Evolutionary conservation across 2,329 filamentous ascomycete genomes (phyloP), one percentile per base, ranked within the genome.

Genomic region (Sarocladium oryzae): DNA sequence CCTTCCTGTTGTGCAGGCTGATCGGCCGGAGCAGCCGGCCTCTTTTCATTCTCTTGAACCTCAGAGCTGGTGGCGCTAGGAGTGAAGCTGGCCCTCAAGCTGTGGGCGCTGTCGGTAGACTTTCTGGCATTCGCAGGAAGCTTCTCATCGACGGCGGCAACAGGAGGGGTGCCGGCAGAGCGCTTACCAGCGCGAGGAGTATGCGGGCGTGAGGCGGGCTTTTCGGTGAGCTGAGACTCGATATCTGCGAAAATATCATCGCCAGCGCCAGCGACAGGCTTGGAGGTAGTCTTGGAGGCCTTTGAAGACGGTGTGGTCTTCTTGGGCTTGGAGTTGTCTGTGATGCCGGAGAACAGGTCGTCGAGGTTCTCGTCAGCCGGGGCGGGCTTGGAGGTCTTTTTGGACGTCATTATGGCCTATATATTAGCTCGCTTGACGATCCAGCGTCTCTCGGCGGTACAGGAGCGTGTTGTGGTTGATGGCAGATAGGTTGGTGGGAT

Each of bases 241-340:
- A 97, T 81, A 60, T 96, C 91, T 55, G 90, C 90, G 35, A 97
- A 79, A 53, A 92, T 82, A 65, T 96, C 90, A 59, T 88, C 79
- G 60, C 85, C 78, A 60, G 85, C 77, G 59, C 66, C 62, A 62
- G 70, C 61, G 64, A 78, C 78, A 57, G 73, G 68, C 51, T 72
- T 66, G 51, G 76, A 69, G 51, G 77, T 75, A 56, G 74, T 69
- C 62, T 77, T 77, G 59, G 66, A 52, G 46, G 64, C 54, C 63
- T 73, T 74, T 54, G 65, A 50, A 23, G 21, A 52, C 53, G 66
- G 68, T 51, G 66, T 56, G 16, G 71, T 56, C 63, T 81, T 81
- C 62, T 77, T 76, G 16, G 71, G 57, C 63, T 81, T 81, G 55
- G 67, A 63, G 52, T 81, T 76, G 58, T 78, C 71, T 56, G 74